Evolutionary conservation across 1,139 yeast species (phyloP), one percentile per base, ranked within the genome.

Genomic region (Pneumocystis carinii): DNA sequence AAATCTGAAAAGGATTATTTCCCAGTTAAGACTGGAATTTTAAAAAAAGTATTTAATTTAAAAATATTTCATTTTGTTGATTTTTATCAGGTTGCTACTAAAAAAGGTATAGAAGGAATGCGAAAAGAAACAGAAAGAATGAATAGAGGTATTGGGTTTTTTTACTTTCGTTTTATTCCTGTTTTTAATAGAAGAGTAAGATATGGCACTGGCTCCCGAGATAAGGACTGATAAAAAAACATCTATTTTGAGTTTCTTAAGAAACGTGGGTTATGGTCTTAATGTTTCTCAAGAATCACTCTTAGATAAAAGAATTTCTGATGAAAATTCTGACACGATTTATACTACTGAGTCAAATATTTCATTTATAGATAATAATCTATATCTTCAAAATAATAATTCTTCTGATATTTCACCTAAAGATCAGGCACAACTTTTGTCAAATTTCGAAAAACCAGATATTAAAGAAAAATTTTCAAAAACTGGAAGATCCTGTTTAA

Each of bases 91-190:
- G n/a, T 29, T 48, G 4, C 19, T 48, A 48, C 32, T 24, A 72
- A 71, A 61, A 74, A 72, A 62, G 75, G 72, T 2, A 62, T 68
- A 29, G 74, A 72, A 61, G 69, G 71, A 42, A 70, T 73, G 64
- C 71, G 69, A 39, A 67, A 67, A 59, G 75, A 73, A 63, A 69
- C 74, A 4, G 72, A 69, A 60, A 65, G 75, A 41, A 66, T 73
- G 60, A 70, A 68, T 57, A 65, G 75, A 59, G 70, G 69, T 65
- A 62, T 35, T n/a, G n/a, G n/a, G n/a, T n/a, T 66, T 41, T 24
- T 29, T 10, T n/a, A 17, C 12, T 24, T 24, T n/a, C 2, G n/a
- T 37, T 48, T 48, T 27, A 24, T 48, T 10, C 24, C 14, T 48
- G 10, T 48, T 48, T 19, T 48, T 48, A 36, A 58, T 36, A 37